phyloP scores from a whole-genome alignment of 140 eudicot genomes.

The Bidens hawaiensis region DNA sequence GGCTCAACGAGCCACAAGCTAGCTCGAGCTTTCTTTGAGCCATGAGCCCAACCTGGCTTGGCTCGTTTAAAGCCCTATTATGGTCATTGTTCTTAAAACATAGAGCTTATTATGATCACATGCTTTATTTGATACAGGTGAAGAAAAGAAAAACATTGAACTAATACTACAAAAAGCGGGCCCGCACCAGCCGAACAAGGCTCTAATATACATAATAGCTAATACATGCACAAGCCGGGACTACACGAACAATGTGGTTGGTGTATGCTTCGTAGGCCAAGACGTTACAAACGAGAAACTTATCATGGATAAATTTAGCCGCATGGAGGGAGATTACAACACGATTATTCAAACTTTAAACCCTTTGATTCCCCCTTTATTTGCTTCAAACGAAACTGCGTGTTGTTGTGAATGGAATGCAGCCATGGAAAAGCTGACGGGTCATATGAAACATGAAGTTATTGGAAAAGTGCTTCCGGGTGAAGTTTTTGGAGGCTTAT shows the following conservation, averaged over 20 bases:
- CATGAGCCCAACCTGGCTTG: too few species aligned
- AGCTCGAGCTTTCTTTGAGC: too few species aligned
- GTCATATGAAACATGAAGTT: conserved; percentile 45
- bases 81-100: too few species aligned
- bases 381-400: conserved; percentile 60
- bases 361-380: conserved; percentile 69
- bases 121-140: conserved; percentile 39
- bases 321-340: conserved; percentile 58
- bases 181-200: conserved; percentile 23
- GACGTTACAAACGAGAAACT: conserved; percentile 53
- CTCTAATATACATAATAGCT: conserved; percentile 33
- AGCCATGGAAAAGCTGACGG: conserved; percentile 69
- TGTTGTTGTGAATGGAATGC: conserved; percentile 76
- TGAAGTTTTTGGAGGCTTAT: conserved; percentile 59
- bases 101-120: too few species aligned
- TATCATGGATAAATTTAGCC: conserved; percentile 49
- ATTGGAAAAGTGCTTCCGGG: conserved; percentile 55
- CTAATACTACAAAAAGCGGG: conserved; percentile 37
- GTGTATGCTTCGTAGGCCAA: conserved; percentile 69
- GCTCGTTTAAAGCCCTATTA: too few species aligned
- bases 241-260: conserved; percentile 47
- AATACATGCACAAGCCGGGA: conserved; percentile 64
- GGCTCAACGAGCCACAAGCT: too few species aligned
- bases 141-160: conserved; percentile 58
- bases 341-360: conserved; percentile 44